These are phyloP conservation scores for Starmerella apicola DNA, from an alignment of 805 yeast genomes.

Conservation along the genomic window DNA sequence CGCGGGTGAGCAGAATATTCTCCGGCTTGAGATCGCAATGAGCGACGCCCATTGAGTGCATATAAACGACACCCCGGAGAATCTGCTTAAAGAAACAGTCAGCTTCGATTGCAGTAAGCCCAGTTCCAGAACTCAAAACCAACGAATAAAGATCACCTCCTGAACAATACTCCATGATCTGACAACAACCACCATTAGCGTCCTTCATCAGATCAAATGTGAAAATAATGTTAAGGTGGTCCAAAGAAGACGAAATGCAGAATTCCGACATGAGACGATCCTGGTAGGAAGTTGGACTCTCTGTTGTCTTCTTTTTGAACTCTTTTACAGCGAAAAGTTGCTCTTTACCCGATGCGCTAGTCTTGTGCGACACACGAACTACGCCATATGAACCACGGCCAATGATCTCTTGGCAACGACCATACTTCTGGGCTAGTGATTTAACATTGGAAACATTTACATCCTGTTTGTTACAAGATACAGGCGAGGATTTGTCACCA, in stretches of 20 bases:
- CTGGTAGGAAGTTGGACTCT: conserved; percentile 43
- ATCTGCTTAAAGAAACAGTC: conserved; percentile 87
- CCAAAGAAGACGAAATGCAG: conserved; percentile 68
- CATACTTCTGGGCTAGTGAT: conserved; percentile 78
- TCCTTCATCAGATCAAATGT: conserved; percentile 72
- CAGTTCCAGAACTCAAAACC: conserved; percentile 40
- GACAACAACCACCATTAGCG: conserved; percentile 58
- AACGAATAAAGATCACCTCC: conserved; percentile 68
- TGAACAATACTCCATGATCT: conserved; percentile 92
- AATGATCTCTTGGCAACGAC: conserved; percentile 85
- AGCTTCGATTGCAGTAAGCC: conserved; percentile 52
- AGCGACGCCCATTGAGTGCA: conserved; percentile 87
- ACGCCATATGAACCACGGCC: conserved; percentile 94
- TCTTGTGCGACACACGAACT: conserved; percentile 70
- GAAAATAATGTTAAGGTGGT: conserved; percentile 62
- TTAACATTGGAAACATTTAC: conserved; percentile 22
- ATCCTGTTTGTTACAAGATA: neutral
- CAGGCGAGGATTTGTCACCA: neutral
- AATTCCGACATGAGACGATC: conserved; percentile 81
- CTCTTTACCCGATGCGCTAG: conserved; percentile 31
- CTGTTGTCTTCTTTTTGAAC: conserved; percentile 49
- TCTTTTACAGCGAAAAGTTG: conserved; percentile 64
- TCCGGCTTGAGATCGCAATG: conserved; percentile 91
- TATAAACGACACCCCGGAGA: conserved; percentile 64
- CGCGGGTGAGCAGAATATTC: conserved; percentile 56